Evolutionary conservation across 306 rosid species (phyloP), one percentile per base, ranked within the genome.

Genomic region (Pterocarpus santalinus): DNA sequence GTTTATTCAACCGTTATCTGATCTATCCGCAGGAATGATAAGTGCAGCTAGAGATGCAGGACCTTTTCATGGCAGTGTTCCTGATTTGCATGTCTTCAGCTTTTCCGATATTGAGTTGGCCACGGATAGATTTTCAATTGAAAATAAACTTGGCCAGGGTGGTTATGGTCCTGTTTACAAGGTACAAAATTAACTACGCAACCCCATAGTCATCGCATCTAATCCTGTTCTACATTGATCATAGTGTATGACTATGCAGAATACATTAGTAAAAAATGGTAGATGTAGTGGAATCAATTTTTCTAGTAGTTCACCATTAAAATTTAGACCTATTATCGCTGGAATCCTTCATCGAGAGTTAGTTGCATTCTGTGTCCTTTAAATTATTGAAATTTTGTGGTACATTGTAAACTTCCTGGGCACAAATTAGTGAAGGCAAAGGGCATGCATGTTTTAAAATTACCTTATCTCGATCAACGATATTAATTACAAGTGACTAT

Each of bases 81-180:
- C 84, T 4, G 51, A 81, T 80, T 72, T 80, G 8, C 67, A 38
- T 61, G 84, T 52, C 5, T 77, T 72, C 55, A 65, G 69, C 8
- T 77, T 72, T 33, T 22, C 83, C 30, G 69, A 52, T 7, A 77
- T 86, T 16, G 63, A 55, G 38, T 73, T 12, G 0, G 90, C 87
- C 15, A 83, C 90, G 10, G 7, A 62, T 67, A 38, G 60, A 10
- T 86, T 86, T 49, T 83, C 79, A 16, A 35, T 7, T 60, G 63
- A 83, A 55, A 83, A 77, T 17, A 80, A 72, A 80, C 61, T 86
- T 1, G 87, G 87, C 16, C 68, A 80, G 71, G 89, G 89, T 34
- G 86, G 86, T 7, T 78, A 46, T 69, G 86, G 88, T 34, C 81
- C 88, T 61, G 89, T 86, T 11, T 86, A 76, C 79, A 80, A 86